phyloP scores from a whole-genome alignment of 805 yeast genomes.

The Wickerhamiella siamensis region DNA sequence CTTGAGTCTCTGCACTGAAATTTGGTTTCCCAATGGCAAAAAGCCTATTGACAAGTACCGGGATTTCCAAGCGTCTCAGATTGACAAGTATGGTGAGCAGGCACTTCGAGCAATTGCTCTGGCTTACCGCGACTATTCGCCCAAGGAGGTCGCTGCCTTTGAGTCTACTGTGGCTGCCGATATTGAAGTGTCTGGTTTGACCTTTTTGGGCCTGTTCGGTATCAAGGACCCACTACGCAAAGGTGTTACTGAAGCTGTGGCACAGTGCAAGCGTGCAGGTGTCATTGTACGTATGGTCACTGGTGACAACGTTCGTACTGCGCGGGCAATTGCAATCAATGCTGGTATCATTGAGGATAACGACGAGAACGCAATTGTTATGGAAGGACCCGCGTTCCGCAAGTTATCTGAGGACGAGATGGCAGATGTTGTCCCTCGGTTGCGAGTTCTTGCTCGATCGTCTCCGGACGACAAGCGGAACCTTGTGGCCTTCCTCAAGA shows the following conservation, averaged over 20 bases:
- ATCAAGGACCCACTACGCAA: conserved; percentile 87
- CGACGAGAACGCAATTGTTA: conserved; percentile 42
- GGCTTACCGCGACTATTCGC: conserved; percentile 52
- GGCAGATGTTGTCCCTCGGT: conserved; percentile 45
- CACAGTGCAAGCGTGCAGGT: conserved; percentile 77
- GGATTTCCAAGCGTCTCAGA: conserved; percentile 28
- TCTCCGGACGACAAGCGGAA: conserved; percentile 91
- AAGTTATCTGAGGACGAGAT: conserved; percentile 46
- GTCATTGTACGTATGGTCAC: conserved; percentile 96
- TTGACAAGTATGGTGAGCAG: conserved; percentile 49
- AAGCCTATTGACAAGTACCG: conserved; percentile 18
- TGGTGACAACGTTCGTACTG: conserved; percentile 88
- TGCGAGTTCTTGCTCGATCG: conserved; percentile 82
- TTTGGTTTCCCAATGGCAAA: conserved; percentile 6
- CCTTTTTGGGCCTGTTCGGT: conserved; percentile 68
- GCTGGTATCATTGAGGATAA: conserved; percentile 58
- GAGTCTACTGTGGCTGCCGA: conserved; percentile 10
- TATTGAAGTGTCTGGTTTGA: conserved; percentile 8
- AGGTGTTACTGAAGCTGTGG: conserved; percentile 83
- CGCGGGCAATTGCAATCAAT: conserved; percentile 73
- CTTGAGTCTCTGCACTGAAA: conserved; percentile 38
- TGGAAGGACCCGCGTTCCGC: conserved; percentile 91
- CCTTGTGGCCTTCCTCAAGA: conserved; percentile 65
- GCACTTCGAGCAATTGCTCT: conserved; percentile 84
- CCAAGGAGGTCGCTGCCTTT: conserved; percentile 16